Conservation (phyloP, 2,329 filamentous ascomycete genomes). For the Blumeria hordei region DNA sequence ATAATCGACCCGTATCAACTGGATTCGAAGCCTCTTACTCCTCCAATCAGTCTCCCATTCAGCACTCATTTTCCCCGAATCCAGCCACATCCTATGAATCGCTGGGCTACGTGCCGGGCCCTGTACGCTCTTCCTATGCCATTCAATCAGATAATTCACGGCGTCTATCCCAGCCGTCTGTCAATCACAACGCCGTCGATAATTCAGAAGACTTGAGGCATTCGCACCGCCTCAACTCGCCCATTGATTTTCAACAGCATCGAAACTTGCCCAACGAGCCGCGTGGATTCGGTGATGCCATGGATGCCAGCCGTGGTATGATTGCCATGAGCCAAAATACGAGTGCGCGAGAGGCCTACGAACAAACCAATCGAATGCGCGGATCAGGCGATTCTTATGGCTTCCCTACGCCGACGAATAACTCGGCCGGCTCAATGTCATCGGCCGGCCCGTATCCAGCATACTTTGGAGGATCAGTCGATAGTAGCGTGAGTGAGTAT, state of each 20-base stretch:
- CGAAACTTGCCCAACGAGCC: constrained; percentile 30
- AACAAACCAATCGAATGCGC: constrained; percentile 33
- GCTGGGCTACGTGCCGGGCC: constrained; percentile 47
- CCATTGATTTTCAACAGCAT: constrained; percentile 39
- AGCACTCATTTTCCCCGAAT: constrained; percentile 11
- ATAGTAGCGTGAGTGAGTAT: constrained; percentile 75
- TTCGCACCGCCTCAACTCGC: constrained; percentile 29
- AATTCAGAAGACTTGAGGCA: constrained; percentile 9
- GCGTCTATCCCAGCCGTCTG: constrained; percentile 70
- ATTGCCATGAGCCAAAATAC: constrained; percentile 90
- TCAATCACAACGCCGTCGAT: constrained; percentile 26
- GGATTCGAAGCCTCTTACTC: constrained; percentile 48
- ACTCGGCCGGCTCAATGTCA: constrained; percentile 74
- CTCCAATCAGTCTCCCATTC: constrained; percentile 29
- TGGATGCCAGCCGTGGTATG: constrained; percentile 88
- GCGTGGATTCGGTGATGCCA: constrained; percentile 61
- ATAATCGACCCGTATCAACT: constrained; percentile 34
- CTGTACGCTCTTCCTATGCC: constrained; percentile 32
- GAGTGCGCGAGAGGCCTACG: constrained; percentile 76
- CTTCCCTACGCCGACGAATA: constrained; percentile 45
- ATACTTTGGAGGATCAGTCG: constrained; percentile 68
- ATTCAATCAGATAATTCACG: constrained; percentile 28
- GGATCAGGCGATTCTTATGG: constrained; percentile 71
- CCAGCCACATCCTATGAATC: constrained; percentile 44
- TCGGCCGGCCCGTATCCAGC: constrained; percentile 55